phyloP scores from a whole-genome alignment of 805 yeast species.

The Yamadazyma endophytica region DNA sequence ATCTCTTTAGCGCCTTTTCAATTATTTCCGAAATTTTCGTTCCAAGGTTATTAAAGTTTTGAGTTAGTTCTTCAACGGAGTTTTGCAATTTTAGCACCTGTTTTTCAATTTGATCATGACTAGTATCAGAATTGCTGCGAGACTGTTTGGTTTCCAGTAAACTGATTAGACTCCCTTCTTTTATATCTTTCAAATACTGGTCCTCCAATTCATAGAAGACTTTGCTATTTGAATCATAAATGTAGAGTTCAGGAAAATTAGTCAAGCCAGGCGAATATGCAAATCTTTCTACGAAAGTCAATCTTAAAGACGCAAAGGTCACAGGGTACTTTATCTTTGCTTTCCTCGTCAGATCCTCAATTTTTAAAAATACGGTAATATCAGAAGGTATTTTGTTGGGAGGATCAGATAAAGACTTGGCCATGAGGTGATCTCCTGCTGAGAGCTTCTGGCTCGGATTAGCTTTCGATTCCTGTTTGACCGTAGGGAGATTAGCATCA shows the following conservation, averaged over 20 bases:
- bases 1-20: no score
- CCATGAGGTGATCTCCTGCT: no score
- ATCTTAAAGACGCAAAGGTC: conserved; percentile 51
- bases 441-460: no score
- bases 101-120: no score
- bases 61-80: no score
- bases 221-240: conserved; percentile 55
- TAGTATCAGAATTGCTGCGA: no score
- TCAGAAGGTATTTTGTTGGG: not conserved
- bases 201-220: conserved; percentile 83
- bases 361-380: conserved; percentile 42
- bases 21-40: no score
- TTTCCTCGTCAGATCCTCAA: conserved; percentile 54
- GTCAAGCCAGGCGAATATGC: conserved; percentile 74
- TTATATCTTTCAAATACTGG: conserved; percentile 44
- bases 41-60: no score
- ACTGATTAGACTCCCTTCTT: conserved; percentile 51
- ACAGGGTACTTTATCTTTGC: conserved; percentile 42
- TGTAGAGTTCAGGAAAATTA: conserved; percentile 73
- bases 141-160: conserved; percentile 7
- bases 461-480: no score
- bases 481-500: no score
- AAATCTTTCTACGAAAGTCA: conserved; percentile 81
- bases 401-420: no score
- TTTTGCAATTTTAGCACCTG: no score